These are phyloP conservation scores for Saraca asoca DNA, from an alignment of 331 rosid genomes.

Conservation along the genomic window DNA sequence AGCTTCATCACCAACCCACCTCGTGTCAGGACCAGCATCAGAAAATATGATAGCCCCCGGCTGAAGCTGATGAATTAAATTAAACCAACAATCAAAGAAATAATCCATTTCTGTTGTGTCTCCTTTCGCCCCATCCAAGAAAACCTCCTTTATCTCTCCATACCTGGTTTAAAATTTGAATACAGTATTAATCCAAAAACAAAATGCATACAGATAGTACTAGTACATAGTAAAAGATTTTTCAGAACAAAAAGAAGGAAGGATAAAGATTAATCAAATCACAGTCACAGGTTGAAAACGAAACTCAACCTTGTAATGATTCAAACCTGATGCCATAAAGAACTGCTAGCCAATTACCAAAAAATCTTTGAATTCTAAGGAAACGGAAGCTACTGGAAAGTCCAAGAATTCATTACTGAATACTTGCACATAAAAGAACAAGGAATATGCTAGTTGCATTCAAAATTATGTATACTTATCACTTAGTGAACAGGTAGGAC, in stretches of 20 bases:
- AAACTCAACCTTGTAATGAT: background rate
- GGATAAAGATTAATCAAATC: too few species aligned
- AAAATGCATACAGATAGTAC: conserved; percentile 4
- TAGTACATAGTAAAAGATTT: conserved; percentile 3
- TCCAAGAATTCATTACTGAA: too few species aligned
- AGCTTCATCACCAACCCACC: conserved; percentile 85
- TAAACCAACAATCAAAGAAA: conserved; percentile 70
- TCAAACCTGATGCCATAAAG: background rate
- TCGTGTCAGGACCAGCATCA: conserved; percentile 85
- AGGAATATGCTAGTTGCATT: too few species aligned
- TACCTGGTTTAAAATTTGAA: conserved; percentile 54
- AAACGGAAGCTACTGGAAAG: background rate
- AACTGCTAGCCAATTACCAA: background rate
- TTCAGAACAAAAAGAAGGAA: background rate
- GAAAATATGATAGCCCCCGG: conserved; percentile 72
- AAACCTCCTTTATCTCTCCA: conserved; percentile 69
- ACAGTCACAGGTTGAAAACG: too few species aligned
- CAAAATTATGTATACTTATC: too few species aligned
- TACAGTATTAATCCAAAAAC: background rate
- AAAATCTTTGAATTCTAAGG: too few species aligned
- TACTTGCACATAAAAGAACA: too few species aligned
- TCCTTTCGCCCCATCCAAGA: conserved; percentile 89
- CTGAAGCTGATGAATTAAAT: conserved; percentile 84
- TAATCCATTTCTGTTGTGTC: conserved; percentile 75
- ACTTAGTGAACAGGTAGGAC: too few species aligned